Evolutionary conservation across 495 filamentous ascomycete genomes (phyloP).

Genomic region (Parathielavia appendiculata): DNA sequence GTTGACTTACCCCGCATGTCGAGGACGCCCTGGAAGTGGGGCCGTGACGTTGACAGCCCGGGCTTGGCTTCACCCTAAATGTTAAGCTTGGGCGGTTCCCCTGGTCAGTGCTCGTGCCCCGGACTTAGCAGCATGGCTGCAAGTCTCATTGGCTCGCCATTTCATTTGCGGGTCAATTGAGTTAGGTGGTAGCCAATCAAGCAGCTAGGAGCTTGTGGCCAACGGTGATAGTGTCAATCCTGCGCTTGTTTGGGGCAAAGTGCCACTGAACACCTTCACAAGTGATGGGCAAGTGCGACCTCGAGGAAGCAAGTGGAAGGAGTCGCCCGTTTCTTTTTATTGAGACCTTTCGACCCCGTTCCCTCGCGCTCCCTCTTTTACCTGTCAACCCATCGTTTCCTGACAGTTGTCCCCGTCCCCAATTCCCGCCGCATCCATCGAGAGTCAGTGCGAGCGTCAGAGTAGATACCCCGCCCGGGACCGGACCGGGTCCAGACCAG

Average conservation of each 20-base stretch:
- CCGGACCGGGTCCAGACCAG: conserved; percentile 7
- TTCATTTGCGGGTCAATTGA: not conserved
- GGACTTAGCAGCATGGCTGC: conserved; percentile 11
- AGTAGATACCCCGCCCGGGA: conserved; percentile 13
- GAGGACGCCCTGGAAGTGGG: conserved; percentile 17
- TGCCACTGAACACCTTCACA: not conserved
- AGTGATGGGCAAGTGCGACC: not conserved
- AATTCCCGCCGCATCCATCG: conserved; percentile 5
- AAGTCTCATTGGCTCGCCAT: conserved; percentile 19
- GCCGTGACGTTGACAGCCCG: conserved; percentile 26
- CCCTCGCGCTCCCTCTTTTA: not conserved
- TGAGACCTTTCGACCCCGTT: not conserved
- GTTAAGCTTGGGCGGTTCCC: conserved; percentile 14
- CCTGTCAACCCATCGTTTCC: not conserved
- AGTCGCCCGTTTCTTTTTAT: not conserved
- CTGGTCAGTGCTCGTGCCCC: conserved; percentile 6
- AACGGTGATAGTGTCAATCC: not conserved
- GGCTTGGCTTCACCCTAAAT: conserved; percentile 20
- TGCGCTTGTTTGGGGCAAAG: not conserved
- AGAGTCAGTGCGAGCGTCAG: conserved; percentile 19
- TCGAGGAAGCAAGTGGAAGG: not conserved
- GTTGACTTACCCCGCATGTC: conserved; percentile 27
- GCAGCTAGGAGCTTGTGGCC: conserved; percentile 8
- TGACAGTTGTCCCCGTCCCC: not conserved
- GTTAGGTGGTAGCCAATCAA: conserved; percentile 21